Conservation (phyloP, 2,329 filamentous ascomycete species). For the Didymella keratinophila region DNA sequence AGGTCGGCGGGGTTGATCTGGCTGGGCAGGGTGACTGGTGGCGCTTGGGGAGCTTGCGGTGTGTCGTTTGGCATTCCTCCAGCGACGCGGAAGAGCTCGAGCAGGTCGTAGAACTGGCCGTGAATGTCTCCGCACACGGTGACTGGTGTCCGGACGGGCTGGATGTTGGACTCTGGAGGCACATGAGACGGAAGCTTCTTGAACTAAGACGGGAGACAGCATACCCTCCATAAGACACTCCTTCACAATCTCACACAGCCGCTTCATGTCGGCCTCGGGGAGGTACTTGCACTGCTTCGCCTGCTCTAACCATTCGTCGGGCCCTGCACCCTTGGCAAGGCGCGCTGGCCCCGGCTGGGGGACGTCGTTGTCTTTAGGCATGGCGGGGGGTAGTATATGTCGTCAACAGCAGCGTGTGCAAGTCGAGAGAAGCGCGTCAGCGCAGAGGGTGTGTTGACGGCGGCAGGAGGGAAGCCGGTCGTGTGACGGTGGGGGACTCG, state of each 20-base stretch:
- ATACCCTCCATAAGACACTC: conserved; percentile 97
- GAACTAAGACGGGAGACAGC: conserved; percentile 19
- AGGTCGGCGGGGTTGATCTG: conserved; percentile 91
- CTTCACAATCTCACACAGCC: conserved; percentile 98
- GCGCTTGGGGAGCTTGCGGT: conserved; percentile 66
- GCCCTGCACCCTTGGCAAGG: conserved; percentile 80
- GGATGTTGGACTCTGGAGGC: conserved; percentile 88
- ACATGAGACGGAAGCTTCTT: conserved; percentile 2
- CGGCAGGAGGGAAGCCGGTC: conserved; percentile 25
- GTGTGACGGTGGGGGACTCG: conserved; percentile 43
- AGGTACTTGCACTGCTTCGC: conserved; percentile 98
- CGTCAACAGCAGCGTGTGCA: background rate
- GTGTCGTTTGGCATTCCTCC: conserved; percentile 92
- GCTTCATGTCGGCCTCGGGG: conserved; percentile 96
- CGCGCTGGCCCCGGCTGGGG: conserved; percentile 92
- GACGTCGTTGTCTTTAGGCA: conserved; percentile 66
- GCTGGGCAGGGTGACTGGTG: conserved; percentile 67
- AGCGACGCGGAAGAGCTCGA: conserved; percentile 95
- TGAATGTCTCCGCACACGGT: conserved; percentile 98
- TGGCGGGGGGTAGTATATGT: conserved; percentile 31
- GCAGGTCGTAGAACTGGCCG: conserved; percentile 96
- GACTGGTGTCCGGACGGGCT: conserved; percentile 95
- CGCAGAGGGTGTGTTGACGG: conserved; percentile 17
- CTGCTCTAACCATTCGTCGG: conserved; percentile 96
- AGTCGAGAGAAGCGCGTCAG: background rate